phyloP scores from a whole-genome alignment of 768 basidiomycete species.

The Boletus pseudopeckii region DNA sequence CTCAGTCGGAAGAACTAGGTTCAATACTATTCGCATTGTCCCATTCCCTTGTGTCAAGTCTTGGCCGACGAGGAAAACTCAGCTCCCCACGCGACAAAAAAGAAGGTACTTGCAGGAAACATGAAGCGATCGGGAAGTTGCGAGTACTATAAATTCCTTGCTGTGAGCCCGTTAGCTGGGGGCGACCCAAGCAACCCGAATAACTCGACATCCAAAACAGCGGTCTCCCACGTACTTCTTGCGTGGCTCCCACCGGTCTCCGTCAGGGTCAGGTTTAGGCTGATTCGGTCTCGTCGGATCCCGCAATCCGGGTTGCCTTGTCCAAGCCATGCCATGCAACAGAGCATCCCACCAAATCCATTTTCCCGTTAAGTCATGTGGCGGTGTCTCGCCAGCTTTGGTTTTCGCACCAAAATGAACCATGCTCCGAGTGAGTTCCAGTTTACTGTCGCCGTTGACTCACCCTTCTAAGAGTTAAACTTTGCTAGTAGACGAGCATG shows the following conservation, averaged over 20 bases:
- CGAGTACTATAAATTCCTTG: slow-evolving; percentile 14
- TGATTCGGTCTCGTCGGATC: slow-evolving; percentile 9
- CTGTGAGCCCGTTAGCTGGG: slow-evolving; percentile 13
- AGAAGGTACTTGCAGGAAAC: slow-evolving; percentile 9
- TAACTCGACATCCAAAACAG: slow-evolving; percentile 17
- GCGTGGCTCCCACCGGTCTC: slow-evolving; percentile 22
- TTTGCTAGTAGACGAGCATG: background rate
- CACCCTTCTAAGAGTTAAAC: slow-evolving; percentile 13
- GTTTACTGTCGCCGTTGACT: slow-evolving; percentile 15
- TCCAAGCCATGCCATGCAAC: background rate
- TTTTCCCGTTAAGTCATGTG: background rate
- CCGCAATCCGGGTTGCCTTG: slow-evolving; percentile 13
- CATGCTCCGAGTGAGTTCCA: slow-evolving; percentile 5
- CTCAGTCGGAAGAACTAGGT: slow-evolving; percentile 21
- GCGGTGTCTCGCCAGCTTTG: slow-evolving; percentile 6
- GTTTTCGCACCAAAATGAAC: background rate
- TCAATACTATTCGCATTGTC: slow-evolving; percentile 15
- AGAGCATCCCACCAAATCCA: background rate
- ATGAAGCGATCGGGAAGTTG: slow-evolving; percentile 21
- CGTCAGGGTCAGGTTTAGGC: slow-evolving; percentile 14
- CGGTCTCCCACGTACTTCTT: slow-evolving; percentile 25
- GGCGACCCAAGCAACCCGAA: slow-evolving; percentile 8
- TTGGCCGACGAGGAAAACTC: slow-evolving; percentile 4
- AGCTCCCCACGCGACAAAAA: slow-evolving; percentile 15
- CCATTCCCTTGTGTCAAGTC: slow-evolving; percentile 3